Base-by-base conservation (phyloP, 2,329 filamentous ascomycete species). In the Aspergillus pseudoglaucus region DNA sequence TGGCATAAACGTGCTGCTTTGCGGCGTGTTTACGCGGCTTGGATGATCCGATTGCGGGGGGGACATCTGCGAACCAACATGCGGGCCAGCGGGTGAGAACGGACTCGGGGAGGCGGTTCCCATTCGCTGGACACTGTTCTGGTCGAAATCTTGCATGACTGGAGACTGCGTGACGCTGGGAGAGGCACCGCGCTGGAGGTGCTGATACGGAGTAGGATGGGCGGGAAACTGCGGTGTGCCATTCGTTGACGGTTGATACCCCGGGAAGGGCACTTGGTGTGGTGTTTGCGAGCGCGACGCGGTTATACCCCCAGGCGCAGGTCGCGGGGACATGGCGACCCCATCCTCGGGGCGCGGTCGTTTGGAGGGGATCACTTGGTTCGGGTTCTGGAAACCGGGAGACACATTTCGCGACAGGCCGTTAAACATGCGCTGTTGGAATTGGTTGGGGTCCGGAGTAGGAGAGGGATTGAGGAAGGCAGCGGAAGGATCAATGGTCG, bases 221-320 rank as follows among this genome's bases (percentile, higher is more conserved):
- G 67, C 65, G 35, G 70, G 59, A 45, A 82, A 79, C 55, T 80
- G 80, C 63, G 80, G 81, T 60, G 78, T 79, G 43, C 76, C 76
- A 66, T 84, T 83, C 53, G 75, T 73, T 60, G 79, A 80, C 51
- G 77, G 79, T 63, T 84, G 87, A 67, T 85, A 91, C 55, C 82
- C 82, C 23, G 84, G 76, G 59, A 84, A 90, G 45, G 79, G 78
- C 53, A 83, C 79, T 64, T 91, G 88, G 61, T 89, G 87, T 30
- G 91, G 91, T 25, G 91, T 97, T 65, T 95, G 90, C 59, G 91
- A 91, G 69, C 91, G 88, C 70, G 91, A 94, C 20, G 82, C 83
- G 43, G 88, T 86, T 25, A 89, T 71, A 71, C 87, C 87, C 55
- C 81, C 82, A 4, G 85, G 80, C 47, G 85, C 83, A 63, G 85